phyloP scores from a whole-genome alignment of 768 basidiomycete species.

The Psilocybe cubensis region DNA sequence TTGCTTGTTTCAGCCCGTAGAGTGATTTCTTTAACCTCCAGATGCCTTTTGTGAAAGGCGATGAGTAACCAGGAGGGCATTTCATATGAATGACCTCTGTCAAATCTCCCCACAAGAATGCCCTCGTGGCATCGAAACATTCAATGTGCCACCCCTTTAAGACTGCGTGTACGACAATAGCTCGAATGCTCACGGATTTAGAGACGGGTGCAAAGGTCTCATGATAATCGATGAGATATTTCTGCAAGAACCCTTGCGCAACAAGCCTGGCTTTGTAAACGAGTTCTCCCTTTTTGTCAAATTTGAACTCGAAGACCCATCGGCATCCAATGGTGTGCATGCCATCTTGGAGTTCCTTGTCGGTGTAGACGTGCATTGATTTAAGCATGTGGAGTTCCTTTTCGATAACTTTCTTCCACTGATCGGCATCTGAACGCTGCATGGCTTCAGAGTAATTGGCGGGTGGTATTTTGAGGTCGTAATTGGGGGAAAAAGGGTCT shows the following conservation, averaged over 20 bases:
- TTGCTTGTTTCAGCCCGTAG: constrained; percentile 23
- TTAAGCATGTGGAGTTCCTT: too few relatives aligned
- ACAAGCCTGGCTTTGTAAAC: too few relatives aligned
- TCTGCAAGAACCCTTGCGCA: too few relatives aligned
- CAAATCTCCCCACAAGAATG: constrained; percentile 15
- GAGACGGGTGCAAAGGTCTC: constrained; percentile 37
- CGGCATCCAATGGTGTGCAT: too few relatives aligned
- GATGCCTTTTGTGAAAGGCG: not conserved
- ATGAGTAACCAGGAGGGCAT: constrained; percentile 2
- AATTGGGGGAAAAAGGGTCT: not conserved
- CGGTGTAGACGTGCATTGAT: too few relatives aligned
- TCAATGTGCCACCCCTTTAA: constrained; percentile 9
- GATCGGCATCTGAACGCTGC: not conserved
- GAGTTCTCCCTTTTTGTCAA: too few relatives aligned
- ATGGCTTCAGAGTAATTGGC: not conserved
- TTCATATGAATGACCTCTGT: constrained; percentile 14
- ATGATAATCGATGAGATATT: too few relatives aligned
- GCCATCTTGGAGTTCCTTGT: too few relatives aligned
- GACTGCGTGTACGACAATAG: constrained; percentile 27
- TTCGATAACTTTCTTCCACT: not conserved
- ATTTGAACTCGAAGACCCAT: too few relatives aligned
- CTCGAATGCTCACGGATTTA: constrained; percentile 20
- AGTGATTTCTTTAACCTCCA: constrained; percentile 10
- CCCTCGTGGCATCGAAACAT: constrained; percentile 11
- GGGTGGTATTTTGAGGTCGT: not conserved